Evolutionary conservation across 495 filamentous ascomycete genomes (phyloP), one percentile per base, ranked within the genome.

Genomic region (Penicillium atrosanguineum): DNA sequence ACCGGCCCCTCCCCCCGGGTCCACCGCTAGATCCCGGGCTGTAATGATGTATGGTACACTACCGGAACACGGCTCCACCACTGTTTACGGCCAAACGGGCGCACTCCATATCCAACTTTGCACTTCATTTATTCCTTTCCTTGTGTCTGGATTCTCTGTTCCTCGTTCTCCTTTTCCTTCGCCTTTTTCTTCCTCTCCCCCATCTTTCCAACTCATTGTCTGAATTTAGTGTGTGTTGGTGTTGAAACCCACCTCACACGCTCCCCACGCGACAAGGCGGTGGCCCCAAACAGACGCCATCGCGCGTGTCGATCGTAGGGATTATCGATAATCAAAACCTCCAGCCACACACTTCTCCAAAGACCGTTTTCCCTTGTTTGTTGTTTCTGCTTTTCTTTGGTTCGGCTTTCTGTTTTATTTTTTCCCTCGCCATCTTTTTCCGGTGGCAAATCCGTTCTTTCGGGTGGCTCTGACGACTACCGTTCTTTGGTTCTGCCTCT

Each of bases 401-500:
- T 34, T 34, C 31, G 31, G 31, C 31, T 56, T 31, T 41, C 28
- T 6, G 18, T 46, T 34, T 34, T n/a, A n/a, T 46, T 43, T 49
- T 49, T 36, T 51, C 18, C 49, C 38, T 38, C 45, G 46, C 19
- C 49, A 53, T 53, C 44, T 60, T 57, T 45, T 59, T 52, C 56
- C 63, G 68, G 71, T 74, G 71, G 71, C 71, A 66, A 74, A 68
- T 46, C 60, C 48, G 43, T 49, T 48, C 50, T 40, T 58, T 60
- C 56, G 53, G 55, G 23, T 63, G 55, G 57, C 55, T 63, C 56
- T 54, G 51, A 55, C 53, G 45, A 34, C 55, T 14, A 16, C 50
- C 46, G 53, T 67, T 65, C 62, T 70, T 55, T 74, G 69, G 71
- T 71, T 74, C 67, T 65, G 48, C 62, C 61, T 64, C 52, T 66